These are phyloP conservation scores for Leccinum subtestaceum DNA, from an alignment of 768 basidiomycete genomes.

Conservation along the genomic window DNA sequence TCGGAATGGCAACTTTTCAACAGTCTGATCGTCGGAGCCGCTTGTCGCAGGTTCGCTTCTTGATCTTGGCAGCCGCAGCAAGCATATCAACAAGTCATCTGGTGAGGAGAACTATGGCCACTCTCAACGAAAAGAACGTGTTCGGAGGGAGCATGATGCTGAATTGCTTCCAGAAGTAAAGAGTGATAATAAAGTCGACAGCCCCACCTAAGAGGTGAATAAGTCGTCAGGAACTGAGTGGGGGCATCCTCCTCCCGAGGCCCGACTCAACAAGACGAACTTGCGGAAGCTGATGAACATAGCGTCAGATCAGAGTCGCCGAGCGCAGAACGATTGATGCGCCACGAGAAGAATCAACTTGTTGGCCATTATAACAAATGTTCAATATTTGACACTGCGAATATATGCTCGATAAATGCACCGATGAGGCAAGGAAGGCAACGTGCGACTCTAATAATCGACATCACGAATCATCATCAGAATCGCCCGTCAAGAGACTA, in stretches of 20 bases:
- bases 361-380: background rate
- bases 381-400: constrained; percentile 1
- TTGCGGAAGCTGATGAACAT: background rate
- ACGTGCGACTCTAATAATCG: background rate
- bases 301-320: background rate
- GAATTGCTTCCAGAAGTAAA: constrained; percentile 7
- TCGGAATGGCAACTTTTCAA: constrained; percentile 27
- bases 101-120: background rate
- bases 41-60: background rate
- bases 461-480: constrained; percentile 30
- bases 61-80: no score
- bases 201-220: background rate
- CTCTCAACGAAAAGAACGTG: background rate
- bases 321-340: background rate
- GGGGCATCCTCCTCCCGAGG: background rate
- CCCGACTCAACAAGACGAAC: background rate
- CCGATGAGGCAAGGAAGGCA: background rate
- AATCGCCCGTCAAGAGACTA: constrained; percentile 26
- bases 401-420: constrained; percentile 12
- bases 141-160: constrained; percentile 15
- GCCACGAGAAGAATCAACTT: background rate
- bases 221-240: background rate
- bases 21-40: background rate
- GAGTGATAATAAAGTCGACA: background rate
- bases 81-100: background rate